Conservation (phyloP, 495 filamentous ascomycete genomes). For the Podospora didyma region DNA sequence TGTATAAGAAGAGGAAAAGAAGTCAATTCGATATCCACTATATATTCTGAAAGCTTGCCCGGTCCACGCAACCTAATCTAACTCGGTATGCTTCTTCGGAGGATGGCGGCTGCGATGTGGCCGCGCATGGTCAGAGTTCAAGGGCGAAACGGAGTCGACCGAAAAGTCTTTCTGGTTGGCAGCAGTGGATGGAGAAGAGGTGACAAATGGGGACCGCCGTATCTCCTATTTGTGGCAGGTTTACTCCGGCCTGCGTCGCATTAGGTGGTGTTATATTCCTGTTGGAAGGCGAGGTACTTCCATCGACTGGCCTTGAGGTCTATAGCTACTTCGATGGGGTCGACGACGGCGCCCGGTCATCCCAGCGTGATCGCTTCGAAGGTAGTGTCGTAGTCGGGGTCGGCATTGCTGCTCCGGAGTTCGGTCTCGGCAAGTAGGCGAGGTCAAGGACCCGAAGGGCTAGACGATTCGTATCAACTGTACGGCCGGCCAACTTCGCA, state of each 20-base stretch:
- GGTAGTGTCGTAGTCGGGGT: background rate
- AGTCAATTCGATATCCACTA: background rate
- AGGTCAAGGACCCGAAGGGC: constrained; percentile 2
- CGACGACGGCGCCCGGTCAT: background rate
- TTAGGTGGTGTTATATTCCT: background rate
- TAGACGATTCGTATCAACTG: background rate
- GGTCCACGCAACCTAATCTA: background rate
- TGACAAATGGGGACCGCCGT: background rate
- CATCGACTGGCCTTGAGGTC: background rate
- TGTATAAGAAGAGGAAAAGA: background rate
- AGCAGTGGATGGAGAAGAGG: background rate
- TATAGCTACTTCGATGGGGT: background rate
- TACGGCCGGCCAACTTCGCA: background rate
- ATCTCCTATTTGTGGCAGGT: background rate
- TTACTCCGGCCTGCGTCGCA: background rate
- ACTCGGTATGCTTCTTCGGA: background rate
- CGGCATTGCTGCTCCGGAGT: background rate
- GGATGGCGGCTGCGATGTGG: background rate
- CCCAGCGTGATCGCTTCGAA: constrained; percentile 4
- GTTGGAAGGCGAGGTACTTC: background rate
- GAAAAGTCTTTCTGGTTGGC: background rate
- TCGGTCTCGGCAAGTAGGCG: background rate
- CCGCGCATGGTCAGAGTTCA: background rate
- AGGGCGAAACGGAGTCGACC: background rate
- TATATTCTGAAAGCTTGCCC: background rate